A percentile compares a stretch with the other conserved stretches of the same genome.
Evolutionary conservation across 495 filamentous ascomycete genomes (phyloP).

Genomic region (Xeromyces bisporus): DNA sequence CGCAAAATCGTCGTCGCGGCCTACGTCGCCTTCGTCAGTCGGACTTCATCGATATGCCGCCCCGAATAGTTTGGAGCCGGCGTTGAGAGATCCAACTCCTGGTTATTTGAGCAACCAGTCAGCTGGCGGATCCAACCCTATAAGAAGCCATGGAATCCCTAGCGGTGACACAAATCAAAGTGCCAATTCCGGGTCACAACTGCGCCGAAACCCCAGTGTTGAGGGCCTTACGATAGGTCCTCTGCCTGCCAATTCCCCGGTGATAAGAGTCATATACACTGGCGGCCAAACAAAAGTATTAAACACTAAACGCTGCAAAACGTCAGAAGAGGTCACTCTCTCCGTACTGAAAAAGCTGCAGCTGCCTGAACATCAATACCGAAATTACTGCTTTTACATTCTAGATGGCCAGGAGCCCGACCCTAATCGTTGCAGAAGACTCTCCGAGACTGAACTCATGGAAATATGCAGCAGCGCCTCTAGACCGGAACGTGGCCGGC

Average conservation of each 20-base stretch:
- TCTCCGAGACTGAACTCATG: conserved; percentile 73
- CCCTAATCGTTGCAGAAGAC: conserved; percentile 54
- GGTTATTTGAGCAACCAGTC: conserved; percentile 36
- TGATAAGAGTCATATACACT: conserved; percentile 82
- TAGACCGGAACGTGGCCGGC: conserved; percentile 61
- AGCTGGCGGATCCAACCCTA: conserved; percentile 30
- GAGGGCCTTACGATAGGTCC: conserved; percentile 69
- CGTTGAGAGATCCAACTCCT: conserved; percentile 31
- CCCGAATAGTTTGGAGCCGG: conserved; percentile 34
- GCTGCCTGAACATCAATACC: conserved; percentile 55
- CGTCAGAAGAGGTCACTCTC: conserved; percentile 75
- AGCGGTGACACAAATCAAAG: conserved; percentile 19
- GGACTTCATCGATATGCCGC: conserved; percentile 34
- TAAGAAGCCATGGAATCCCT: conserved; percentile 29
- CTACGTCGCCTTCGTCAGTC: conserved; percentile 51
- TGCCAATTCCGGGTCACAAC: conserved; percentile 24
- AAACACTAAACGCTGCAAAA: conserved; percentile 75
- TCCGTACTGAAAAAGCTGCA: conserved; percentile 69
- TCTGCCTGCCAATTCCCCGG: conserved; percentile 58
- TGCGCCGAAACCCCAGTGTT: conserved; percentile 48
- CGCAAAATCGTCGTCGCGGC: conserved; percentile 43
- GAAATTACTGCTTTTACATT: conserved; percentile 70
- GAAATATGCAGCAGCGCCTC: conserved; percentile 49
- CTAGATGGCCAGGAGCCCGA: conserved; percentile 71
- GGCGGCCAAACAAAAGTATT: conserved; percentile 83